Percentiles rank a stretch among this genome's conserved stretches.
These are phyloP conservation scores for Phytophthora vignae DNA, from an alignment of 352 stramenopile species.

Conservation along the genomic window DNA sequence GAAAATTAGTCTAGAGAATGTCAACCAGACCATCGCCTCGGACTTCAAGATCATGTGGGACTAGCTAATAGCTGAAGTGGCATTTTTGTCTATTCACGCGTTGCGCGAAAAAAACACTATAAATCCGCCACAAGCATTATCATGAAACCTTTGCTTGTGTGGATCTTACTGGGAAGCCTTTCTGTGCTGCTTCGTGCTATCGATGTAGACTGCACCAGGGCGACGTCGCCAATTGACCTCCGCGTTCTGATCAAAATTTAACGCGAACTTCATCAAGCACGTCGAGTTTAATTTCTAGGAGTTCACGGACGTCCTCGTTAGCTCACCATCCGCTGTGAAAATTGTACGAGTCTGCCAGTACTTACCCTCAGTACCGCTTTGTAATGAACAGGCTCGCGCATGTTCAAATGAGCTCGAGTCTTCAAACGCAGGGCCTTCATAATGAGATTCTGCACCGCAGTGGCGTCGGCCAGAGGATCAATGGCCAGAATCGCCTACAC, in stretches of 20 bases:
- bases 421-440: slow-evolving; percentile 56
- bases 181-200: neutral
- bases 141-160: neutral
- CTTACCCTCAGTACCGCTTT: slow-evolving; percentile 59
- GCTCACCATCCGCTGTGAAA: no score
- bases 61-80: neutral
- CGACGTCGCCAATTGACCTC: slow-evolving; percentile 57
- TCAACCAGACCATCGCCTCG: slow-evolving; percentile 34
- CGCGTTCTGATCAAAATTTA: slow-evolving; percentile 75
- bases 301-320: neutral
- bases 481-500: slow-evolving; percentile 43
- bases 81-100: no score
- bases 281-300: slow-evolving; percentile 71
- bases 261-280: slow-evolving; percentile 79
- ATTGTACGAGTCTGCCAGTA: neutral
- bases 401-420: slow-evolving; percentile 45
- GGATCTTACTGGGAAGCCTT: neutral
- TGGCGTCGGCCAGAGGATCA: slow-evolving; percentile 58
- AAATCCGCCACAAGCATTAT: neutral
- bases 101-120: neutral
- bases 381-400: slow-evolving; percentile 69
- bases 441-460: slow-evolving; percentile 39
- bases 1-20: slow-evolving; percentile 35
- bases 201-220: slow-evolving; percentile 16
- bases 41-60: slow-evolving; percentile 42